These are phyloP conservation scores for Capsella bursapastoris DNA, from an alignment of 345 rosid species.

Conservation along the genomic window DNA sequence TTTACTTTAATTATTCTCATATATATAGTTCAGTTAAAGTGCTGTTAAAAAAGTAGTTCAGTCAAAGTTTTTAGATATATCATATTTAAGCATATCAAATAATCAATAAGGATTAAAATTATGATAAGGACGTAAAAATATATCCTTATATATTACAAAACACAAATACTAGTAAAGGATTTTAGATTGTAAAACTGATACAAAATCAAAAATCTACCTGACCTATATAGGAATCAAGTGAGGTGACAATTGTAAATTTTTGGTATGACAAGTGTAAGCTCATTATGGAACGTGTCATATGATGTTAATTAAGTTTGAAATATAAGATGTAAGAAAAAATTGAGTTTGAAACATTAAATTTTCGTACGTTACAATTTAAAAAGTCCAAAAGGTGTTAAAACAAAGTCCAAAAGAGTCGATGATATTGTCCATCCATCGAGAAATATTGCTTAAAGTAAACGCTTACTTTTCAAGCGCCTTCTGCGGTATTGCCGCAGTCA, in stretches of 20 bases:
- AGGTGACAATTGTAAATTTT: neutral
- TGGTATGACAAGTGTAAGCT: neutral
- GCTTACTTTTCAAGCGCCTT: conserved; percentile 36
- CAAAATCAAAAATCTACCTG: neutral
- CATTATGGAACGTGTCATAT: neutral
- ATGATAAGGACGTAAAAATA: neutral
- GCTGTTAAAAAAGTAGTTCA: neutral
- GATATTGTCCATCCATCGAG: conserved; percentile 31
- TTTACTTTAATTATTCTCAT: neutral
- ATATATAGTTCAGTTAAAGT: neutral
- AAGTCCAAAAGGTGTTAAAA: conserved; percentile 10
- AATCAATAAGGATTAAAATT: neutral
- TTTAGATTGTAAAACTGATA: neutral
- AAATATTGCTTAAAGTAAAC: conserved; percentile 37
- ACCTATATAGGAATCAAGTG: neutral
- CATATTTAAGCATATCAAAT: neutral
- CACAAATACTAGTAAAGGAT: neutral
- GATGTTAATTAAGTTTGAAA: neutral
- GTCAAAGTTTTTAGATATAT: neutral
- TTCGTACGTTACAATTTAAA: conserved; percentile 11
- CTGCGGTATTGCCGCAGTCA: conserved; percentile 22
- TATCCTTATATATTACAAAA: neutral
- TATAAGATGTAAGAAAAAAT: neutral
- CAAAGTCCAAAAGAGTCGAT: conserved; percentile 35
- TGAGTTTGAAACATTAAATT: neutral